Evolutionary conservation across 345 rosid species (phyloP).

Genomic region (Sisymbrium altissimum): DNA sequence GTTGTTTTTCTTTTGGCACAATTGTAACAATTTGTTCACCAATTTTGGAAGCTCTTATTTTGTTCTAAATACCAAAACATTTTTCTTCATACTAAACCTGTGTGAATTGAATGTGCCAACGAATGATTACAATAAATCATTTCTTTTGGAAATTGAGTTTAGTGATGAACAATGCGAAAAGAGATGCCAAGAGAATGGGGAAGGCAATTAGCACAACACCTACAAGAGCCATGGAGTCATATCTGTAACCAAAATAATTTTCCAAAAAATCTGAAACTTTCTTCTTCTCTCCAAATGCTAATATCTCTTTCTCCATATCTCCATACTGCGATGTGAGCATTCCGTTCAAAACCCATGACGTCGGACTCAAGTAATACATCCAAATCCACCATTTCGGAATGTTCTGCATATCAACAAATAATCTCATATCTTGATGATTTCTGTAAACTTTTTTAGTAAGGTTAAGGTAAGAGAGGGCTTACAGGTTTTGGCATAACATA

Average conservation of each 20-base stretch:
- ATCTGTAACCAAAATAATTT: slow-evolving; percentile 22
- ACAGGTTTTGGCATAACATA: slow-evolving; percentile 47
- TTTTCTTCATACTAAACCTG: background rate
- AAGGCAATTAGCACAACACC: slow-evolving; percentile 8
- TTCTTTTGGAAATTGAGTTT: slow-evolving; percentile 29
- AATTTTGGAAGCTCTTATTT: background rate
- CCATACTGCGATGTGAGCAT: slow-evolving; percentile 30
- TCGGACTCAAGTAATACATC: slow-evolving; percentile 32
- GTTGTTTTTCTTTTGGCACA: background rate
- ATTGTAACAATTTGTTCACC: background rate
- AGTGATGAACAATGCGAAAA: slow-evolving; percentile 22
- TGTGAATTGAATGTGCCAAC: too few relatives aligned
- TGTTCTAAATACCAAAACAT: background rate
- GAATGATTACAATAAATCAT: background rate
- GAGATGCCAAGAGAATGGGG: slow-evolving; percentile 22
- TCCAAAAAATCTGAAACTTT: slow-evolving; percentile 23
- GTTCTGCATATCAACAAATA: slow-evolving; percentile 8
- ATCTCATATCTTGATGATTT: background rate
- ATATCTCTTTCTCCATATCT: slow-evolving; percentile 29
- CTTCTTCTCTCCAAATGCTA: slow-evolving; percentile 28
- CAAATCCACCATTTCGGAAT: slow-evolving; percentile 35
- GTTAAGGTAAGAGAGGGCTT: slow-evolving; percentile 8
- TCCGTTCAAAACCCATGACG: slow-evolving; percentile 33
- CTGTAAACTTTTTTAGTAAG: background rate
- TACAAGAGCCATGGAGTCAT: slow-evolving; percentile 6